These are phyloP conservation scores for Alternaria triticimaculans DNA, from an alignment of 2,329 filamentous ascomycete species.

Conservation along the genomic window DNA sequence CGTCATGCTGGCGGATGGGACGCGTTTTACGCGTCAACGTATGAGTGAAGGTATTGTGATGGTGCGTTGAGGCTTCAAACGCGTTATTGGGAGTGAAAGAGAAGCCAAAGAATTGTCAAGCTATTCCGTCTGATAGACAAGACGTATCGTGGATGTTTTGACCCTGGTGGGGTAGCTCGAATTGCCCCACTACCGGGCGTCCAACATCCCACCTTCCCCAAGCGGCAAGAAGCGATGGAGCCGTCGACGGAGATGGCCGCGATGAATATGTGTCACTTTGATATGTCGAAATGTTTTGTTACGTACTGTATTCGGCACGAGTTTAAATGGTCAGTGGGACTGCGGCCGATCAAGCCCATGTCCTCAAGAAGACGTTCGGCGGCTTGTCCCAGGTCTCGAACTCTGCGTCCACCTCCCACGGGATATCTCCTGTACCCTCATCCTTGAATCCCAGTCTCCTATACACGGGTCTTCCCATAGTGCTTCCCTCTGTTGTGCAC, in stretches of 20 bases:
- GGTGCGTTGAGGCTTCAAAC: not conserved
- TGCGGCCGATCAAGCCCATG: conserved; percentile 23
- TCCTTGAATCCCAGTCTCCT: conserved; percentile 41
- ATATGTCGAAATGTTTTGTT: not conserved
- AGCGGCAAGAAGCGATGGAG: conserved; percentile 25
- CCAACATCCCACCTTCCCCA: conserved; percentile 43
- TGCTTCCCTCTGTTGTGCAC: conserved; percentile 46
- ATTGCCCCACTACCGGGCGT: conserved; percentile 31
- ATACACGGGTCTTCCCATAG: conserved; percentile 46
- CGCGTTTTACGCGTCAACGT: conserved; percentile 1
- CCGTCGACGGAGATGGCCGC: conserved; percentile 24
- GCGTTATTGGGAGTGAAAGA: not conserved
- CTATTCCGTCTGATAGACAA: not conserved
- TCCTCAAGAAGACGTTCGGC: conserved; percentile 46
- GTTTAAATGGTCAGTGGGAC: not conserved
- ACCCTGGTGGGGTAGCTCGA: conserved; percentile 29
- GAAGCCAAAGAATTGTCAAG: not conserved
- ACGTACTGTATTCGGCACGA: not conserved
- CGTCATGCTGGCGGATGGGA: conserved; percentile 39
- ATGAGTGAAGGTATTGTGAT: not conserved
- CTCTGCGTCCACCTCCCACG: conserved; percentile 43
- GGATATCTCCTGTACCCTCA: conserved; percentile 39
- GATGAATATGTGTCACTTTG: conserved; percentile 1
- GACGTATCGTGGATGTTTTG: conserved; percentile 16
- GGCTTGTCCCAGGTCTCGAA: conserved; percentile 40